A percentile compares a stretch with the other conserved stretches of the same genome.
Evolutionary conservation across 371 early-diverging fungal species (phyloP).

Genomic region (Mortierella sp.): DNA sequence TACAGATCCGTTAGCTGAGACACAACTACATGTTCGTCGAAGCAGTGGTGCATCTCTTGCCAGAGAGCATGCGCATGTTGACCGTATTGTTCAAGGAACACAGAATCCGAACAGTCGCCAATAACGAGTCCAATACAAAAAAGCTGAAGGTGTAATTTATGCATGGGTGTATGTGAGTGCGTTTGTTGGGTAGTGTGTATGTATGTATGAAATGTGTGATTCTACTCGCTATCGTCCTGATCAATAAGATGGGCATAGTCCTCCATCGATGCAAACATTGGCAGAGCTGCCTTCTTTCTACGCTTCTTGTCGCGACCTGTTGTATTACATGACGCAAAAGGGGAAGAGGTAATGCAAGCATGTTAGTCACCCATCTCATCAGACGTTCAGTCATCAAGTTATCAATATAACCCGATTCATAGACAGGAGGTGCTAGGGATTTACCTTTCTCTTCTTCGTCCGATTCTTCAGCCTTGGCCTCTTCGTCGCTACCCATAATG

Average conservation of each 20-base stretch:
- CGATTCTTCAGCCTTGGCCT: slow-evolving; percentile 36
- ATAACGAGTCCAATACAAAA: background rate
- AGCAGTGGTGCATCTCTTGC: no score
- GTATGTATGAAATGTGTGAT: background rate
- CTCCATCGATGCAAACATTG: slow-evolving; percentile 80
- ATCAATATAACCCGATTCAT: background rate
- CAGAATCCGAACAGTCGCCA: no score
- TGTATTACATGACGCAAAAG: background rate
- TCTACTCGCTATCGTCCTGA: slow-evolving; percentile 59
- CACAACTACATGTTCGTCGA: no score
- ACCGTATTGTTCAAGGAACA: no score
- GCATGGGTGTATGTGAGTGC: slow-evolving; percentile 10
- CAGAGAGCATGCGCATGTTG: no score
- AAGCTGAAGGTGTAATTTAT: slow-evolving; percentile 3
- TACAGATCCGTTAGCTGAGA: no score
- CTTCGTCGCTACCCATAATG: slow-evolving; percentile 47
- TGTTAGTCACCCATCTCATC: background rate
- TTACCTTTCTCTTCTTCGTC: slow-evolving; percentile 56
- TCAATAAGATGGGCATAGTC: slow-evolving; percentile 79
- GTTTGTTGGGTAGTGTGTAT: slow-evolving; percentile 3
- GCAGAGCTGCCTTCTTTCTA: slow-evolving; percentile 71
- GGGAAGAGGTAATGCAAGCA: background rate
- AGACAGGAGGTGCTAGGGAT: background rate
- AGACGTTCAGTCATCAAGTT: background rate
- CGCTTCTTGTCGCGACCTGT: slow-evolving; percentile 62